Base-by-base conservation (phyloP, 192 early-diverging fungal genomes). In the Coemansia sp. region DNA sequence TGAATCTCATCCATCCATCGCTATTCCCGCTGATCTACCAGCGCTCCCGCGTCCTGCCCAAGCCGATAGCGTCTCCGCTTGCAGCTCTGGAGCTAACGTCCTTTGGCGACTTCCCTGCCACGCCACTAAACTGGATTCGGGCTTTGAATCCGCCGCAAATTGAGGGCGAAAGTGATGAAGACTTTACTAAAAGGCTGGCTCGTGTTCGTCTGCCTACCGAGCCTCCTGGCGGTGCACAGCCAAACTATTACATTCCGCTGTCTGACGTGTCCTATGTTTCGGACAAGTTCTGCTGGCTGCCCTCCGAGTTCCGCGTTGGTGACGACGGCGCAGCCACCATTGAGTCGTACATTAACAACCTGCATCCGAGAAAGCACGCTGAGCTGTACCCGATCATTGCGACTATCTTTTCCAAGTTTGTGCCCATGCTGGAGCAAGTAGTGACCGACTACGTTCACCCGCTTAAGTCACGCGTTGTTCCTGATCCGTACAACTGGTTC, bases 331-430 rank as follows among this genome's bases (percentile, higher is more conserved):
- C 69, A 7, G 67, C 79, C 21, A 45, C 50, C 1, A 69, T 87
- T 20, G 38, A 59, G 25, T 89, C 88, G 2, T 92, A 92, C 70
- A 92, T 93, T 80, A 91, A 92, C 83, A 92, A 91, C 58, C 52
- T 91, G 23, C 84, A 91, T 41, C 89, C 87, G 9, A 26, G 62
- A 18, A 70, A 84, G 35, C 69, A 83, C 61, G 66, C 68, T 9
- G 70, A 67, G 11, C 58, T 88, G 61, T 90, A 92, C 50, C 70
- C 68, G 4, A 72, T 76, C 13, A 73, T 93, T 34, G 75, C 68
- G 1, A 36, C 38, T 20, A 73, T 87, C 28, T 83, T 93, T 48
- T 70, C 73, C 28, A 53, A 52, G 34, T 85, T 91, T 52, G 58
- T 92, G 2, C 89, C 89, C 3, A 64, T 90, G 75, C 88, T 93